These are phyloP conservation scores for Cardamine occulta DNA, from an alignment of 345 rosid genomes.

Conservation along the genomic window DNA sequence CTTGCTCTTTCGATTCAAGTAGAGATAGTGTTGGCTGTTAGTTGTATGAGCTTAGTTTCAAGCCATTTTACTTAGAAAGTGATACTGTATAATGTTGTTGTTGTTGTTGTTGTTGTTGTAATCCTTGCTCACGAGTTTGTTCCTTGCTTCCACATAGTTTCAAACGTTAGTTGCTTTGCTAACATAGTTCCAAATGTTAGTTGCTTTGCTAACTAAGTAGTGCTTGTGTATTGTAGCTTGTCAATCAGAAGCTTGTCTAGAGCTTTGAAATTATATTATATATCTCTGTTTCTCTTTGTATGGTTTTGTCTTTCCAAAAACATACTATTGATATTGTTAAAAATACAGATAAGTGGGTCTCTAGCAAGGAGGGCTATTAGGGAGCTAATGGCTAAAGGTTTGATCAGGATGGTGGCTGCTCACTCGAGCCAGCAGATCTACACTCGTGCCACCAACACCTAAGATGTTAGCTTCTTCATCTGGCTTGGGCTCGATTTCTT, in stretches of 20 bases:
- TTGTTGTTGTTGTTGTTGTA: too few species aligned
- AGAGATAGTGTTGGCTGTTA: neutral
- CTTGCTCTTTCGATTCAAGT: neutral
- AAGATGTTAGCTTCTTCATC: slow-evolving; percentile 27
- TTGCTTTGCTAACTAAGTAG: neutral
- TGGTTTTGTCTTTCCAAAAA: neutral
- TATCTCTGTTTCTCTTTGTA: neutral
- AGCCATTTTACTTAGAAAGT: neutral
- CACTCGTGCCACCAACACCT: slow-evolving; percentile 78
- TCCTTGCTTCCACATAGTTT: neutral
- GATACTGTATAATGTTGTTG: too few species aligned
- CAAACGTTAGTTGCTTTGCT: too few species aligned
- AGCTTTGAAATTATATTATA: neutral
- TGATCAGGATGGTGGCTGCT: slow-evolving; percentile 65
- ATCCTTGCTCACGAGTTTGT: neutral
- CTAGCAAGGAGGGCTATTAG: slow-evolving; percentile 69
- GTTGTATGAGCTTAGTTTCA: neutral
- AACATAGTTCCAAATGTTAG: too few species aligned
- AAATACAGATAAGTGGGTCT: slow-evolving; percentile 55
- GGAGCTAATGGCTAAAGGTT: slow-evolving; percentile 77
- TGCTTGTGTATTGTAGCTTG: neutral
- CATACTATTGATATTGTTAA: neutral
- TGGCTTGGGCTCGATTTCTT: neutral
- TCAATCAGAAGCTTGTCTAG: neutral
- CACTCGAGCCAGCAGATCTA: slow-evolving; percentile 79